phyloP scores from a whole-genome alignment of 2,329 filamentous ascomycete genomes.

The Chalaropsis thielavioides region DNA sequence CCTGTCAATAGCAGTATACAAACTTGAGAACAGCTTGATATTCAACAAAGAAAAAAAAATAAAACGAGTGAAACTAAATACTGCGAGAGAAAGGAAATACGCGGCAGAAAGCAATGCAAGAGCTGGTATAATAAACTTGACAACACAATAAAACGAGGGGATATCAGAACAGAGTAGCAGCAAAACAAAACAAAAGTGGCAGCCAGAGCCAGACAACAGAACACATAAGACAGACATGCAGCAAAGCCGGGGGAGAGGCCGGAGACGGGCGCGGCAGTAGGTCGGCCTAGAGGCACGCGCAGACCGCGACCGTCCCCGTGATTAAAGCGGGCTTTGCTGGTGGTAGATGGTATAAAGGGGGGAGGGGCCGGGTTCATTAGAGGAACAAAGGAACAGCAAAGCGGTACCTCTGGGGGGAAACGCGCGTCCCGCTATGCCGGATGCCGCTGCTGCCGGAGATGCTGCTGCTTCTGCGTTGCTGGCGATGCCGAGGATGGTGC shows the following conservation, averaged over 20 bases:
- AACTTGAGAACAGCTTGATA: background rate
- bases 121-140: conserved; percentile 17
- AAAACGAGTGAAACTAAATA: conserved; percentile 18
- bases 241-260: background rate
- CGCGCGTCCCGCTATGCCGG: no score
- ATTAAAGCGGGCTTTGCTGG: background rate
- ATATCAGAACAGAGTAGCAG: conserved; percentile 3
- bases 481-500: background rate
- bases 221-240: background rate
- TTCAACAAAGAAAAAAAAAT: conserved; percentile 18
- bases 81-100: conserved; percentile 20
- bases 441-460: background rate
- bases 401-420: background rate
- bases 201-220: background rate
- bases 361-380: background rate
- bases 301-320: no score
- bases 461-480: background rate
- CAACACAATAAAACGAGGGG: background rate
- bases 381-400: conserved; percentile 3
- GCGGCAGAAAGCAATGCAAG: conserved; percentile 19
- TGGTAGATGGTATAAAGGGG: background rate
- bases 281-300: background rate
- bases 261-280: background rate
- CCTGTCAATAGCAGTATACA: background rate
- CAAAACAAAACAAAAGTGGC: background rate